phyloP scores from a whole-genome alignment of 2,329 filamentous ascomycete genomes.

The Raffaelea ambrosiae region DNA sequence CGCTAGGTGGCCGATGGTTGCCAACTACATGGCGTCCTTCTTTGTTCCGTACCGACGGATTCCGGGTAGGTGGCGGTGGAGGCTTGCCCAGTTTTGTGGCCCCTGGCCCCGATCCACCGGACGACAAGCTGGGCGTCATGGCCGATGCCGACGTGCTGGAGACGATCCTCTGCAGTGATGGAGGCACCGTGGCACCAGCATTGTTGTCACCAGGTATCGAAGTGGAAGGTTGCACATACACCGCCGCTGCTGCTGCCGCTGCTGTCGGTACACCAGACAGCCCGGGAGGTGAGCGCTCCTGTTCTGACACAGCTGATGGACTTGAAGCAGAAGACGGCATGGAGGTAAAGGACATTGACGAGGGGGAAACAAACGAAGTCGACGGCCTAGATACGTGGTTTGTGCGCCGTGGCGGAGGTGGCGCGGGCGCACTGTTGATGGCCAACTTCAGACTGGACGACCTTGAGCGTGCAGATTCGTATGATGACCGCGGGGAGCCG shows the following conservation, averaged over 20 bases:
- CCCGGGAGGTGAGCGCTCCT: not conserved
- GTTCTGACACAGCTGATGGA: not conserved
- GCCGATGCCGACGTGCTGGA: slow-evolving; percentile 10
- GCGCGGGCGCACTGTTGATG: slow-evolving; percentile 33
- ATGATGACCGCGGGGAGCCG: slow-evolving; percentile 35
- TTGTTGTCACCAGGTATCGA: not conserved
- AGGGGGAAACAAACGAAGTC: slow-evolving; percentile 14
- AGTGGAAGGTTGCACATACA: not conserved
- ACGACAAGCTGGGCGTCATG: slow-evolving; percentile 10
- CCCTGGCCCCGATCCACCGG: too few species aligned
- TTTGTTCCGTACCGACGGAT: slow-evolving; percentile 19
- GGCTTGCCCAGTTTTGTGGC: slow-evolving; percentile 20
- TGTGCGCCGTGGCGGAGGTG: slow-evolving; percentile 47
- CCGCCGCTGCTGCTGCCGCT: not conserved
- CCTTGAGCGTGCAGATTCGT: slow-evolving; percentile 39
- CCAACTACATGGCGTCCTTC: slow-evolving; percentile 17
- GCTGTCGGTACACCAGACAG: not conserved
- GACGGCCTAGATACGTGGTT: slow-evolving; percentile 26
- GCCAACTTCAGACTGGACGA: slow-evolving; percentile 34
- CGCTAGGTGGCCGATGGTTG: slow-evolving; percentile 33
- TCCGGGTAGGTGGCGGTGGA: slow-evolving; percentile 25
- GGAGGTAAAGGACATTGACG: slow-evolving; percentile 4
- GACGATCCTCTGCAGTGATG: not conserved
- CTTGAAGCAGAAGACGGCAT: not conserved
- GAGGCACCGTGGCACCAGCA: not conserved